Conservation (phyloP, 805 yeast genomes). For the Helenozyma rhizophorensis region DNA sequence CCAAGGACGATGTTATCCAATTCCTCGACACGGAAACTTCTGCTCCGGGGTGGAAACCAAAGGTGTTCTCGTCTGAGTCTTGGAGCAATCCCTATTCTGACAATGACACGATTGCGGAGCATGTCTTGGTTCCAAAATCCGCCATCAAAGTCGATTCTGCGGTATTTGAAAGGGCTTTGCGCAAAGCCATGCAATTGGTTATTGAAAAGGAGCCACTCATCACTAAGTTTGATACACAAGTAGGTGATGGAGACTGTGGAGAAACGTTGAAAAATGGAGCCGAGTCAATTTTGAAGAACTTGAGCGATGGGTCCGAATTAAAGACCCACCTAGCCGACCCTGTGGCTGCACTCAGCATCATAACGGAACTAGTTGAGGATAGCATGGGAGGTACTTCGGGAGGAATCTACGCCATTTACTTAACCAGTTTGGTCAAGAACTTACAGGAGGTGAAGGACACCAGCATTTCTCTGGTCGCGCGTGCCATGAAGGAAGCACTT, state of each 20-base stretch:
- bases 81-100: slow-evolving; percentile 27
- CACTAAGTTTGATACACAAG: slow-evolving; percentile 79
- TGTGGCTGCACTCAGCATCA: slow-evolving; percentile 56
- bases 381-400: slow-evolving; percentile 99
- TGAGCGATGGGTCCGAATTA: slow-evolving; percentile 35
- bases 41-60: slow-evolving; percentile 79
- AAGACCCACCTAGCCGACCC: slow-evolving; percentile 37
- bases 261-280: slow-evolving; percentile 85
- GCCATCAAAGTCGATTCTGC: slow-evolving; percentile 25
- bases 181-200: slow-evolving; percentile 34
- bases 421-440: slow-evolving; percentile 66
- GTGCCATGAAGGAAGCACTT: slow-evolving; percentile 55
- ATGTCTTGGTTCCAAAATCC: slow-evolving; percentile 21
- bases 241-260: slow-evolving; percentile 98
- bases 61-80: slow-evolving; percentile 24
- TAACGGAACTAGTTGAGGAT: slow-evolving; percentile 80
- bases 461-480: slow-evolving; percentile 33
- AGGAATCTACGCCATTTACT: slow-evolving; percentile 80
- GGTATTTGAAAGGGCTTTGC: slow-evolving; percentile 50
- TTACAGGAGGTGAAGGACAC: slow-evolving; percentile 36
- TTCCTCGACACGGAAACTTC: slow-evolving; percentile 67
- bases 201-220: slow-evolving; percentile 64
- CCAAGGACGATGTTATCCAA: slow-evolving; percentile 32
- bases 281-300: slow-evolving; percentile 56
- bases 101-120: slow-evolving; percentile 23